These are phyloP conservation scores for Rhodamnia rubescens DNA, from an alignment of 345 rosid species.

Conservation along the genomic window DNA sequence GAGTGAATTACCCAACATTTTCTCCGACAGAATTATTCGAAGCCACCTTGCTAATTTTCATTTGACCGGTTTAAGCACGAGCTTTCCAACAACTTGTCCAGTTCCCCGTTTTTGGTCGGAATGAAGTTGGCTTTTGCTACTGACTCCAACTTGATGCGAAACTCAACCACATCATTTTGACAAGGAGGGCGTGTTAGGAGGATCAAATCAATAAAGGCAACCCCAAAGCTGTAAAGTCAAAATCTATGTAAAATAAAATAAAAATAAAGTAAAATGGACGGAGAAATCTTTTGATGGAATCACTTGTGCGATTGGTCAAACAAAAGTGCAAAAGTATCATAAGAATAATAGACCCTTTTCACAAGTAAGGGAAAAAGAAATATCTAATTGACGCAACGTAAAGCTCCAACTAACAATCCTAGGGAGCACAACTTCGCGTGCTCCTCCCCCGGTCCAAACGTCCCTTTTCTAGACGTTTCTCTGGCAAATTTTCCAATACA, in stretches of 20 bases:
- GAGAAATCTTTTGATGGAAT: background rate
- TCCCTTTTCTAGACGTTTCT: background rate
- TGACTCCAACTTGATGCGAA: too few species aligned
- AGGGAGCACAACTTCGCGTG: background rate
- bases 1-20: background rate
- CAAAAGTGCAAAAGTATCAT: background rate
- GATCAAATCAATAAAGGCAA: background rate
- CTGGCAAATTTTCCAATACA: background rate
- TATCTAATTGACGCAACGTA: background rate
- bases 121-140: too few species aligned
- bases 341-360: background rate
- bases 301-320: background rate
- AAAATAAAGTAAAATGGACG: too few species aligned
- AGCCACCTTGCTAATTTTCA: background rate
- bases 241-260: fast-evolving
- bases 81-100: background rate
- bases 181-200: background rate
- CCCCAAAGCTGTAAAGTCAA: background rate
- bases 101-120: background rate
- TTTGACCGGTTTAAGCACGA: background rate
- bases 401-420: background rate
- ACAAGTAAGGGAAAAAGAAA: background rate
- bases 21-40: background rate
- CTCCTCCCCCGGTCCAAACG: background rate
- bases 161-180: background rate